Percentiles rank a stretch among this genome's conserved stretches.
Evolutionary conservation across 148 eudicot species (phyloP).

Genomic region (Vaccinium darrowii): DNA sequence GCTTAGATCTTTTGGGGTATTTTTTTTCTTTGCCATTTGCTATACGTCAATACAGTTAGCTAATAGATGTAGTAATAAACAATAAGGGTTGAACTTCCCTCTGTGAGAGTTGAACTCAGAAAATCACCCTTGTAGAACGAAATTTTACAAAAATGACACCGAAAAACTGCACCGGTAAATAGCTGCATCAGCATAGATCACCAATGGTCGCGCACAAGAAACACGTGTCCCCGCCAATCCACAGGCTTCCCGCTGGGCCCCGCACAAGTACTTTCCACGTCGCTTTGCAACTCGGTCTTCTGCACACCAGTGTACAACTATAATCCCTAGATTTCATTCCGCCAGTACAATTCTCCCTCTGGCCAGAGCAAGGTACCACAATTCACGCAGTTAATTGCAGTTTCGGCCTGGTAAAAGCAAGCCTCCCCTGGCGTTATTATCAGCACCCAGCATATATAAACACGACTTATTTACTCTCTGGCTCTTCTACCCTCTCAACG

Average conservation of each 20-base stretch:
- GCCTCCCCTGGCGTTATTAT: neutral
- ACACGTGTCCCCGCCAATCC: constrained; percentile 14
- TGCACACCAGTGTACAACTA: neutral
- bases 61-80: too few relatives aligned
- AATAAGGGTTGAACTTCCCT: too few relatives aligned
- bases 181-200: neutral
- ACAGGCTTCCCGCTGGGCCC: neutral
- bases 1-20: too few relatives aligned
- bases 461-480: neutral
- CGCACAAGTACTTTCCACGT: neutral
- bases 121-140: too few relatives aligned
- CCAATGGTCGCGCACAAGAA: neutral
- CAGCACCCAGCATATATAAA: neutral
- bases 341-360: neutral
- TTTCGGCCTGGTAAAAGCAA: neutral
- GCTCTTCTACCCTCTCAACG: neutral
- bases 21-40: too few relatives aligned
- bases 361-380: neutral
- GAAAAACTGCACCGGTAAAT: too few relatives aligned
- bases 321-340: neutral
- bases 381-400: neutral
- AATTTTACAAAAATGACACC: too few relatives aligned
- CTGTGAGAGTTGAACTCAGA: too few relatives aligned
- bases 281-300: neutral
- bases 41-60: too few relatives aligned